Conservation (phyloP, 352 stramenopile genomes). For the Phytophthora podocarpi region DNA sequence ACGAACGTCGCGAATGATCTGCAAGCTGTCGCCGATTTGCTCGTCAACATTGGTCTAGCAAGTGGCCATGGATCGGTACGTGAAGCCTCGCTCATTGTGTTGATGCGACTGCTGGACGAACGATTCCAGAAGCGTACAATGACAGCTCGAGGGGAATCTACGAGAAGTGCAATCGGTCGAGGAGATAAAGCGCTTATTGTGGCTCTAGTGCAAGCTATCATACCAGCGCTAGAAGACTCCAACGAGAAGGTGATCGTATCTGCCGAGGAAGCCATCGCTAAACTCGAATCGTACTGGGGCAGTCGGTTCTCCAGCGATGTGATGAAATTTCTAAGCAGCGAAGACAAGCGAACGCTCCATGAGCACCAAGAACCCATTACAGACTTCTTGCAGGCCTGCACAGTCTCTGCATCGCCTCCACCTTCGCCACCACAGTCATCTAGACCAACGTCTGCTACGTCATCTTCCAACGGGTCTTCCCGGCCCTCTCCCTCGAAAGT, state of each 20-base stretch:
- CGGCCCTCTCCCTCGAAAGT: conserved; percentile 29
- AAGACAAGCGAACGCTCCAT: conserved; percentile 61
- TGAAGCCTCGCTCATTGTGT: conserved; percentile 51
- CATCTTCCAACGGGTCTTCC: conserved; percentile 7
- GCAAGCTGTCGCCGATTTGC: conserved; percentile 54
- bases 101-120: conserved; percentile 63
- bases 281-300: conserved; percentile 66
- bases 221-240: conserved; percentile 63
- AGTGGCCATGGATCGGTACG: conserved; percentile 43
- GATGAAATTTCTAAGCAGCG: conserved; percentile 62
- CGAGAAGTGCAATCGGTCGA: conserved; percentile 33
- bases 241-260: conserved; percentile 66
- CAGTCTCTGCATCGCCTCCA: conserved; percentile 1
- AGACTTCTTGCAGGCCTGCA: conserved; percentile 49
- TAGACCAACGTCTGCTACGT: conserved; percentile 7
- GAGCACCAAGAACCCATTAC: conserved; percentile 55
- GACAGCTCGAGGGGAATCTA: conserved; percentile 4
- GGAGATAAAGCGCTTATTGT: conserved; percentile 62
- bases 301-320: conserved; percentile 41
- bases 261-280: conserved; percentile 66
- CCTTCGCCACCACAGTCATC: conserved; percentile 17
- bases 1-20: conserved; percentile 64
- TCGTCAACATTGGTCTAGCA: conserved; percentile 68
- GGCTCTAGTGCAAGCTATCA: conserved; percentile 58
- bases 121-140: conserved; percentile 39